Conservation (phyloP, 1,284 basidiomycete genomes). For the Malassezia obtusa region DNA sequence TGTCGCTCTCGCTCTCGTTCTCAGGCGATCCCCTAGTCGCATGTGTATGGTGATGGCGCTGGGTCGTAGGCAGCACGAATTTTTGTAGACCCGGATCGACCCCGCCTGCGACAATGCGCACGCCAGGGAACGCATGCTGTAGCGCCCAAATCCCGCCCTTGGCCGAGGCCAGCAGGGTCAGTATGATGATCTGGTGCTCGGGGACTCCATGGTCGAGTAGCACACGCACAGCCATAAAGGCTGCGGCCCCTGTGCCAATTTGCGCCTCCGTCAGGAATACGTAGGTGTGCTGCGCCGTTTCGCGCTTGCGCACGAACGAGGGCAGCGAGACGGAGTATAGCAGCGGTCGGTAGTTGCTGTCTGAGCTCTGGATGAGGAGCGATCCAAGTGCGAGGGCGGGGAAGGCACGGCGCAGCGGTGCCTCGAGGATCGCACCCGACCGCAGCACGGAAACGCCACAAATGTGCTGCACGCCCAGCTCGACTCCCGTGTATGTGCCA, state of each 20-base stretch:
- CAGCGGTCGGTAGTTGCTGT: constrained; percentile 72
- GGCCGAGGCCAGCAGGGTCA: constrained; percentile 75
- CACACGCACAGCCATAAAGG: constrained; percentile 91
- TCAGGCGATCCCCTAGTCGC: background rate
- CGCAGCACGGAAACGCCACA: constrained; percentile 10
- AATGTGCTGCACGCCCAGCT: constrained; percentile 54
- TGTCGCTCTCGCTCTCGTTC: constrained; percentile 5
- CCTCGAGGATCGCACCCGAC: constrained; percentile 34
- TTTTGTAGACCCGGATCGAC: constrained; percentile 37
- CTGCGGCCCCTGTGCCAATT: constrained; percentile 88
- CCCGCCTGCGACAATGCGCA: constrained; percentile 39
- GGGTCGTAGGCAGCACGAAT: constrained; percentile 17
- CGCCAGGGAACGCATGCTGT: constrained; percentile 65
- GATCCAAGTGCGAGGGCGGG: constrained; percentile 79
- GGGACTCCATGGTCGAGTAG: constrained; percentile 86
- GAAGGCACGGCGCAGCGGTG: constrained; percentile 75
- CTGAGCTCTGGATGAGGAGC: constrained; percentile 76
- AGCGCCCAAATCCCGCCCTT: constrained; percentile 68
- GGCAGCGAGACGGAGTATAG: constrained; percentile 75
- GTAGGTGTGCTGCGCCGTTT: constrained; percentile 57
- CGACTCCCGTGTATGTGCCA: constrained; percentile 59
- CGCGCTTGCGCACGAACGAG: constrained; percentile 33
- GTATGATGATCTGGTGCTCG: constrained; percentile 56
- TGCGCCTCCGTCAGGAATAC: constrained; percentile 89
- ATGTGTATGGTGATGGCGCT: background rate